Evolutionary conservation across 2,329 filamentous ascomycete genomes (phyloP), one percentile per base, ranked within the genome.

Genomic region (Paecilomyces formosus): DNA sequence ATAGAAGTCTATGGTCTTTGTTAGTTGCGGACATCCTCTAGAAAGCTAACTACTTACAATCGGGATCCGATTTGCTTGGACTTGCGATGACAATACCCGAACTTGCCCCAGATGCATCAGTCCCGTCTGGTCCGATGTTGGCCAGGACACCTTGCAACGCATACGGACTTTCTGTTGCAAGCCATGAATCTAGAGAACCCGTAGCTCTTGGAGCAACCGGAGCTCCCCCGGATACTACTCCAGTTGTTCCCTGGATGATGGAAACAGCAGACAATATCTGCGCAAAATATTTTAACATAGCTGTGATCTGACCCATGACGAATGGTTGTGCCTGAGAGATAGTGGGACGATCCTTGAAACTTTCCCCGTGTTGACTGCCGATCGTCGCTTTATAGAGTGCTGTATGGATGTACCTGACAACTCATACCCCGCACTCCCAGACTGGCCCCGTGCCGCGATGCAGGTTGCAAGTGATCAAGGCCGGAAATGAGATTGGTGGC

Each of bases 1-100:
- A 69, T 85, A 92, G 69, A 82, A 91, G 73, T 92, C 87, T 89
- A 58, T 45, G 8, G 18, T 3, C 8, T 35, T 26, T 28, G 31
- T 33, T 12, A 22, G 24, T 50, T n/a, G 33, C 30, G 18, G 11
- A 22, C 13, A 54, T 22, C 9, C 49, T 9, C 18, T 39, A 22
- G 11, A 28, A 18, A 2, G 15, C 8, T 31, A 15, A 26, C 22
- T 21, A 69, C 77, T 67, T 66, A 82, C 80, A 85, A 65, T 84
- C 71, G 1, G 82, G 82, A 67, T 84, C 74, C 4, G 64, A 70
- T 51, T 75, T 82, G 13, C 80, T 82, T n/a, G 83, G 83, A 61
- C 81, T 84, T 1, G 83, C 83, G 57, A 85, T 71, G 9, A 85
- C 78, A 58, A 82, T 75, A 30, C 83, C 82, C 2, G 79, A 70